Evolutionary conservation across 2,329 filamentous ascomycete genomes (phyloP), one percentile per base, ranked within the genome.

Genomic region (Fusarium succisae): DNA sequence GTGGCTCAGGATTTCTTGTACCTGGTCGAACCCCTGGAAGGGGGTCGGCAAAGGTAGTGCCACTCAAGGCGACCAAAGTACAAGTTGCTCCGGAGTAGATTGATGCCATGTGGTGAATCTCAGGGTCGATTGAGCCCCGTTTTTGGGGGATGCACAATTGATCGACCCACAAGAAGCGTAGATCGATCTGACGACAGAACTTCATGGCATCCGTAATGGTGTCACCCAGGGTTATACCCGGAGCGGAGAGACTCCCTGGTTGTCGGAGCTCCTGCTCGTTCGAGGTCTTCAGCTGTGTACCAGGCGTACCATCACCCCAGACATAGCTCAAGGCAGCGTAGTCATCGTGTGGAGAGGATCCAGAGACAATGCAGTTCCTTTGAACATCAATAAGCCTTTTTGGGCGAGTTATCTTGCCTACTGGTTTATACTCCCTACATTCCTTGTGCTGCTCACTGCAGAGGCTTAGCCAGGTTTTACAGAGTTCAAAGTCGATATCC

Each of bases 1-100:
- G 26, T 17, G 14, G 3, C 10, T 18, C 28, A 2, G 20, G 14
- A n/a, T 7, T 10, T 3, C 47, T n/a, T 17, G 28, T 30, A 3
- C 20, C 28, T 1, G 28, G 7, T 6, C 14, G 28, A 3, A 50
- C 47, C 1, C 45, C 47, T 0, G 28, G 14, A 0, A 50, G 10
- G 5, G 47, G 28, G 10, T 50, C 47, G 0, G 10, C 5, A 30
- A 50, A 30, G 0, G 20, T 6, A 9, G 14, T 50, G 14, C 47
- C 20, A 11, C 47, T 50, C 3, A 50, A n/a, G 26, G 47, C 47
- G 8, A 50, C 28, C 28, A 50, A n/a, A 13, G 28, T n/a, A n/a
- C 47, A 50, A 50, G 47, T 3, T 18, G 28, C 20, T 13, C 28
- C 28, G 1, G 47, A 50, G 11, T 50, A 50, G 5, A 50, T 50